A percentile compares a stretch with the other conserved stretches of the same genome.
These are phyloP conservation scores for Umbilicaria muhlenbergii DNA, from an alignment of 495 filamentous ascomycete genomes.

Conservation along the genomic window DNA sequence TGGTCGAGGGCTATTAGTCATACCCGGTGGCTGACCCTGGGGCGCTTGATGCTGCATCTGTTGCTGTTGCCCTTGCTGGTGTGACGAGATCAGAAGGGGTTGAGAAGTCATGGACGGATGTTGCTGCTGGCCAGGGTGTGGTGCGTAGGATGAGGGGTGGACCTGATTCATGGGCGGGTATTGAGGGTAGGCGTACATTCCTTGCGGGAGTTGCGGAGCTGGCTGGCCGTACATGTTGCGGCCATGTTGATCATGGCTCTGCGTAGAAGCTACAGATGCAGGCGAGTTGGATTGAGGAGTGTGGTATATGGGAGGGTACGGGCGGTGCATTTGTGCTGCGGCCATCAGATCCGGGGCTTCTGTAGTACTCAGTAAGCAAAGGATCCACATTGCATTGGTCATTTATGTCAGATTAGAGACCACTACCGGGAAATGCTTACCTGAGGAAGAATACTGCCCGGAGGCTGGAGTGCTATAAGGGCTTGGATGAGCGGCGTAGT, in stretches of 20 bases:
- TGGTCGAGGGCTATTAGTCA: constrained; percentile 45
- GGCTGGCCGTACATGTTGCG: constrained; percentile 72
- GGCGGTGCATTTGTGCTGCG: constrained; percentile 68
- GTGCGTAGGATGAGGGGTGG: constrained; percentile 57
- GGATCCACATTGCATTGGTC: background rate
- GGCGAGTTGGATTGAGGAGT: constrained; percentile 93
- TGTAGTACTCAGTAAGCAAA: constrained; percentile 20
- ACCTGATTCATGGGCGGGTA: constrained; percentile 61
- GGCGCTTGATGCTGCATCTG: constrained; percentile 31
- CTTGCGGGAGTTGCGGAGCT: constrained; percentile 54
- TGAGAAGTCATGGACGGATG: constrained; percentile 47
- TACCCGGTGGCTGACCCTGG: constrained; percentile 12
- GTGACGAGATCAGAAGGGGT: constrained; percentile 43
- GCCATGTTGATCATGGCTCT: constrained; percentile 72
- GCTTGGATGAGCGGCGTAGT: constrained; percentile 53
- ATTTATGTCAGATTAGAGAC: background rate
- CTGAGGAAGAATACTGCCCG: constrained; percentile 62
- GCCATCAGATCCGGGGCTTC: constrained; percentile 90
- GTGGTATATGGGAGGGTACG: constrained; percentile 87
- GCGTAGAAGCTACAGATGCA: constrained; percentile 84
- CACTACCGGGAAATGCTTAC: constrained; percentile 34
- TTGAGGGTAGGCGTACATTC: constrained; percentile 56
- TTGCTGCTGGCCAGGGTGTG: constrained; percentile 51
- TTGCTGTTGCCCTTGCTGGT: constrained; percentile 11
- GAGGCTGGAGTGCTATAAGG: constrained; percentile 59